Evolutionary conservation across 2,329 filamentous ascomycete genomes (phyloP).

Genomic region (Fonsecaea pugnacius): DNA sequence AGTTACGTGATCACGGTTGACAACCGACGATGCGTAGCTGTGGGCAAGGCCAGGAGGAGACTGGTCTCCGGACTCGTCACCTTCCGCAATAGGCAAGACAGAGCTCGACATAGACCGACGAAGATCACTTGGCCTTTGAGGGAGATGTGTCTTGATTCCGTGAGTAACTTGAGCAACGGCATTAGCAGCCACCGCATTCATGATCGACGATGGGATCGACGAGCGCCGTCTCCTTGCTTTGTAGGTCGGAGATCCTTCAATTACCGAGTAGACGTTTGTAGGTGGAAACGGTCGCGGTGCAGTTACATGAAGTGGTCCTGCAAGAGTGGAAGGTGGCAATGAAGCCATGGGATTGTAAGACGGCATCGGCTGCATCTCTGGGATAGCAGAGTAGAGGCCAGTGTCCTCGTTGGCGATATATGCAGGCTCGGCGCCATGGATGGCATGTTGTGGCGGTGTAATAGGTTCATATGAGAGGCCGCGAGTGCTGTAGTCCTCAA

Average conservation of each 20-base stretch:
- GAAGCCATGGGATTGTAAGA: slow-evolving; percentile 88
- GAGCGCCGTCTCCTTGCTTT: slow-evolving; percentile 95
- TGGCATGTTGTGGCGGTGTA: slow-evolving; percentile 88
- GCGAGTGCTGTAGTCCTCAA: slow-evolving; percentile 95
- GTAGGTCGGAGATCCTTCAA: slow-evolving; percentile 97
- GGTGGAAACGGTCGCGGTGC: slow-evolving; percentile 68
- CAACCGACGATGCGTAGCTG: slow-evolving; percentile 69
- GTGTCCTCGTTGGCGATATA: slow-evolving; percentile 99
- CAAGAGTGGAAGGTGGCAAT: slow-evolving; percentile 81
- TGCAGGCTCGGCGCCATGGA: slow-evolving; percentile 81
- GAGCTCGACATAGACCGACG: slow-evolving; percentile 88
- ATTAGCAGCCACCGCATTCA: slow-evolving; percentile 67
- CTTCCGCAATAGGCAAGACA: slow-evolving; percentile 78
- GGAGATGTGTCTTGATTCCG: slow-evolving; percentile 57
- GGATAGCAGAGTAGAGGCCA: slow-evolving; percentile 91
- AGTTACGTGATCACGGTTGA: slow-evolving; percentile 80
- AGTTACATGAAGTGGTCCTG: slow-evolving; percentile 72
- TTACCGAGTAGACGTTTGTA: slow-evolving; percentile 89
- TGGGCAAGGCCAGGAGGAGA: slow-evolving; percentile 78
- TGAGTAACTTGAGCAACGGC: slow-evolving; percentile 53
- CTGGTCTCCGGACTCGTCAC: slow-evolving; percentile 76
- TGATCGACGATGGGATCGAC: slow-evolving; percentile 82
- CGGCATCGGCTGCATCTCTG: slow-evolving; percentile 78
- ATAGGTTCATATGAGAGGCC: slow-evolving; percentile 96
- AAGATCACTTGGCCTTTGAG: slow-evolving; percentile 84